These are phyloP conservation scores for Geranomyces michiganensis DNA, from an alignment of 192 early-diverging fungal genomes.

Conservation along the genomic window DNA sequence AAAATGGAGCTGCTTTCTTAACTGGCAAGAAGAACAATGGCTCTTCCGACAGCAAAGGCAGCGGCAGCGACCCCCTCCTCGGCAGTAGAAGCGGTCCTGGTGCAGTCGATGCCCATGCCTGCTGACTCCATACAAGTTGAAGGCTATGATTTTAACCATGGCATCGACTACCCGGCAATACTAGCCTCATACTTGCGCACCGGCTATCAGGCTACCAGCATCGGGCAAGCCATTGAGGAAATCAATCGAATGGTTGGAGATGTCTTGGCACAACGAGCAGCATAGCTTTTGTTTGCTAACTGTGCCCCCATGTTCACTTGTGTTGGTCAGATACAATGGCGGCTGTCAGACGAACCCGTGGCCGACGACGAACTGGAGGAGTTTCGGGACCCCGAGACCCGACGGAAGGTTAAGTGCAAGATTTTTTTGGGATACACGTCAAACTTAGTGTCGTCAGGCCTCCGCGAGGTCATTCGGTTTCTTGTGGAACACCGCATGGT, in stretches of 20 bases:
- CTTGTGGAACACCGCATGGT: slow-evolving; percentile 86
- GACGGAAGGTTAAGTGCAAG: slow-evolving; percentile 82
- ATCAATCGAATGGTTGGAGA: slow-evolving; percentile 84
- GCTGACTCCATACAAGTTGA: slow-evolving; percentile 64
- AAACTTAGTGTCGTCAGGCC: slow-evolving; percentile 92
- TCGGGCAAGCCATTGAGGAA: slow-evolving; percentile 87
- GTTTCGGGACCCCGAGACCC: slow-evolving; percentile 60
- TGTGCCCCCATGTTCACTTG: neutral
- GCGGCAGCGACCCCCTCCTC: slow-evolving; percentile 10
- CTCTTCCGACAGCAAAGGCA: neutral
- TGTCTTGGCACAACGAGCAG: neutral
- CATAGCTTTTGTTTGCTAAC: neutral
- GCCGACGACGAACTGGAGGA: slow-evolving; percentile 60
- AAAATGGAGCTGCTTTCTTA: too few species aligned
- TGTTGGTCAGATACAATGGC: slow-evolving; percentile 64
- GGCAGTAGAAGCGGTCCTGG: slow-evolving; percentile 34
- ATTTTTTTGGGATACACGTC: slow-evolving; percentile 98
- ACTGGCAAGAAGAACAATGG: neutral
- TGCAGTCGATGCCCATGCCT: slow-evolving; percentile 73
- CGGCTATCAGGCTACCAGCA: slow-evolving; percentile 91
- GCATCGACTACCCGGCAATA: slow-evolving; percentile 73
- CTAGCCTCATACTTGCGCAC: slow-evolving; percentile 73
- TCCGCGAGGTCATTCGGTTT: slow-evolving; percentile 89
- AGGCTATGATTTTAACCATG: slow-evolving; percentile 94
- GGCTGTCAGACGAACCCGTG: slow-evolving; percentile 86